Base-by-base conservation (phyloP, 352 stramenopile genomes). In the Phytophthora syringae region DNA sequence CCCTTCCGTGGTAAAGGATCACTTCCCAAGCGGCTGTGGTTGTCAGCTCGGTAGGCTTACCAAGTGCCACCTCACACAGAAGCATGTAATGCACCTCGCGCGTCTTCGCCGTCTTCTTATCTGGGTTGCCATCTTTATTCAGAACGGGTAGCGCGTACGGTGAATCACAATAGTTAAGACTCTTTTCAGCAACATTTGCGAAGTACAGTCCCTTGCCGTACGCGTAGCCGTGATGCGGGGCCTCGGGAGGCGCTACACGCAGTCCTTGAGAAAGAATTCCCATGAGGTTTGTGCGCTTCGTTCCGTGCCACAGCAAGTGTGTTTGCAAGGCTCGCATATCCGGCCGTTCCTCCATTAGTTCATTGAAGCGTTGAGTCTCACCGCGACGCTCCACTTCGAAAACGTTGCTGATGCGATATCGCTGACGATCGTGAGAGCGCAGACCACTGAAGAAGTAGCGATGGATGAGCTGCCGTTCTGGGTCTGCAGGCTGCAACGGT, bases 141-240 rank as follows among this genome's bases (percentile, higher is more conserved):
- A 44, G 62, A 22, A 67, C 66, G 6, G 68, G 74, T 13, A 92
- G 72, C 21, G 49, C 65, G 60, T 92, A 94, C 15, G 76, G 72
- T 1, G 65, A 32, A 34, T 83, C 82, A 37, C 85, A 93, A 64
- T 94, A 94, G 43, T 80, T 73, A 13, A 94, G 58, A 47, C 86
- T 94, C 69, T 94, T 94, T n/a, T 76, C 61, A 1, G 84, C 62
- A 16, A 88, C 74, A 50, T 97, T 88, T 1, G 89, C 87, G 49
- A 95, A 96, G 52, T 97, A 97, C 25, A 97, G 28, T 0, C 89
- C 89, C 43, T 95, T 96, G 44, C 89, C 89, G 47, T 94, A 96
- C 32, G 82, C 73, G 63, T 92, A 94, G 1, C 89, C 89, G 21
- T 89, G 83, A 25, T 84, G 75, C n/a, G 87, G 87, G 18, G 87